Evolutionary conservation across 1,139 yeast species (phyloP).

Genomic region (Suhomyces yuchorum): DNA sequence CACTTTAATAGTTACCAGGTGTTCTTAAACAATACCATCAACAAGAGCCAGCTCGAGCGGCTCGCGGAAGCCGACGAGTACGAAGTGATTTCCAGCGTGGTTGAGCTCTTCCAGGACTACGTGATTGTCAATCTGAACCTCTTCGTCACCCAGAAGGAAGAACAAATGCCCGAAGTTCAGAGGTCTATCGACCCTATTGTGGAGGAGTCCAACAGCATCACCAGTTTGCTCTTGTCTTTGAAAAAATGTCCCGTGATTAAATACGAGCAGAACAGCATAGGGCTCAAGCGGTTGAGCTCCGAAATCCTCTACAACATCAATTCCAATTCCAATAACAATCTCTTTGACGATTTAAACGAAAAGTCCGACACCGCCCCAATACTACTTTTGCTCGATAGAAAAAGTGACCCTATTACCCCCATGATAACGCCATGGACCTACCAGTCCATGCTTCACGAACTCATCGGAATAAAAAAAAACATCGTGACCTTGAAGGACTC

Average conservation of each 20-base stretch:
- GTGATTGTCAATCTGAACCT: slow-evolving; percentile 70
- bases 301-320: slow-evolving; percentile 64
- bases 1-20: slow-evolving; percentile 77
- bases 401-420: slow-evolving; percentile 91
- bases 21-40: slow-evolving; percentile 72
- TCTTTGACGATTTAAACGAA: slow-evolving; percentile 66
- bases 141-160: slow-evolving; percentile 32
- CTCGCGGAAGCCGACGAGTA: slow-evolving; percentile 89
- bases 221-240: slow-evolving; percentile 70
- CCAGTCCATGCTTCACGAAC: slow-evolving; percentile 96
- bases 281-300: slow-evolving; percentile 63
- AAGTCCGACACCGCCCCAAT: slow-evolving; percentile 70
- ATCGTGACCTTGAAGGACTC: slow-evolving; percentile 64
- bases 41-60: slow-evolving; percentile 77
- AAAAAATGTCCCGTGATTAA: slow-evolving; percentile 78
- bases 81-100: slow-evolving; percentile 73
- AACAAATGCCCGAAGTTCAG: slow-evolving; percentile 30
- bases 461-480: slow-evolving; percentile 78
- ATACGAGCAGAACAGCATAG: slow-evolving; percentile 70
- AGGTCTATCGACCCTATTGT: slow-evolving; percentile 26
- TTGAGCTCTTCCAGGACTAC: slow-evolving; percentile 85
- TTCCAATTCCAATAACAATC: slow-evolving; percentile 54
- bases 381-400: slow-evolving; percentile 77
- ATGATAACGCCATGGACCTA: slow-evolving; percentile 94
- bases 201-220: slow-evolving; percentile 55